Conservation (phyloP, 768 basidiomycete species). For the Dictyophora rubrovolvata region DNA sequence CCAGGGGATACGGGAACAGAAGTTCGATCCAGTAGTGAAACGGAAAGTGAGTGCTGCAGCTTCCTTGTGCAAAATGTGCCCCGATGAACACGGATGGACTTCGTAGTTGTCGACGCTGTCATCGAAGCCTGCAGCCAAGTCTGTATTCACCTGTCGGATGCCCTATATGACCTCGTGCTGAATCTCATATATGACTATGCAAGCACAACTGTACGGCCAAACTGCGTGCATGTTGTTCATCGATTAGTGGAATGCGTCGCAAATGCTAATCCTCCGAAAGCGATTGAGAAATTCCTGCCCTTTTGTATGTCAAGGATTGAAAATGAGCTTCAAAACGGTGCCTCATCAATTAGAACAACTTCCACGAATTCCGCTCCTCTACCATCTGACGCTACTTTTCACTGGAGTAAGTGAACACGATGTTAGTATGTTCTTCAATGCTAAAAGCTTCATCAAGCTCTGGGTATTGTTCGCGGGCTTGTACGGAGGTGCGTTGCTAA, state of each 20-base stretch:
- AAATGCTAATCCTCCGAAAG: slow-evolving; percentile 68
- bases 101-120: slow-evolving; percentile 62
- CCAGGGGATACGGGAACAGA: slow-evolving; percentile 70
- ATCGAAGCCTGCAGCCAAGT: slow-evolving; percentile 68
- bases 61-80: not conserved
- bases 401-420: slow-evolving; percentile 55
- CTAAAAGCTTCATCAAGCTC: slow-evolving; percentile 31
- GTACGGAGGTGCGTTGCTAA: slow-evolving; percentile 54
- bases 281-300: slow-evolving; percentile 67
- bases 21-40: slow-evolving; percentile 44
- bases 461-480: slow-evolving; percentile 70
- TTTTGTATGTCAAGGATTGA: slow-evolving; percentile 63
- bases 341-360: slow-evolving; percentile 64
- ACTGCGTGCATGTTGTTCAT: slow-evolving; percentile 79
- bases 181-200: slow-evolving; percentile 80
- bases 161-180: slow-evolving; percentile 68
- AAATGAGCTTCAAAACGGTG: slow-evolving; percentile 75
- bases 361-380: slow-evolving; percentile 51
- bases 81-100: not conserved
- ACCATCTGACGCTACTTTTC: slow-evolving; percentile 75
- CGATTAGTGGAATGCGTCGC: slow-evolving; percentile 80
- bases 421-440: not conserved
- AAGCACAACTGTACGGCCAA: slow-evolving; percentile 69
- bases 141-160: slow-evolving; percentile 62
- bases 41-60: slow-evolving; percentile 39